Conservation (phyloP, 768 basidiomycete genomes). For the Guyanaporus albipodus region DNA sequence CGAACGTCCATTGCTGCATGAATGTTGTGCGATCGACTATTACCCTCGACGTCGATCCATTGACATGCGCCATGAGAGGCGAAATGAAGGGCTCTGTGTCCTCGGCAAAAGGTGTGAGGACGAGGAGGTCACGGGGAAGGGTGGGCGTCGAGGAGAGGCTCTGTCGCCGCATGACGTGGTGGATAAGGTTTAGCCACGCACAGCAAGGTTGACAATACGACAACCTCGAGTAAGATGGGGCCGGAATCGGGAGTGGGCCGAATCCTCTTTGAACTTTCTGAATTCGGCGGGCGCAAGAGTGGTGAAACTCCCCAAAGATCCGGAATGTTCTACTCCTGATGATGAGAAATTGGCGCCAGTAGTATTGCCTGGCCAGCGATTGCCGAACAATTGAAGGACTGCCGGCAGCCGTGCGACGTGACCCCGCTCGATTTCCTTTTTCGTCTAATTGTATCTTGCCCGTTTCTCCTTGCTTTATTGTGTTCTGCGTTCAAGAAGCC, state of each 20-base stretch:
- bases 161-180: neutral
- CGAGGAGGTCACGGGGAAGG: neutral
- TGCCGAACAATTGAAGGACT: constrained; percentile 30
- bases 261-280: constrained; percentile 30
- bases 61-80: constrained; percentile 4
- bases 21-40: constrained; percentile 6
- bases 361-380: constrained; percentile 14
- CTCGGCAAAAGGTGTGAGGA: neutral
- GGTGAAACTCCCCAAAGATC: too few relatives aligned
- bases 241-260: constrained; percentile 17
- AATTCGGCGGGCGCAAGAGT: constrained; percentile 26
- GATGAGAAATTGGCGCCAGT: constrained; percentile 16
- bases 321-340: too few relatives aligned
- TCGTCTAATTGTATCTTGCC: constrained; percentile 35
- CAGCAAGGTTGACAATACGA: constrained; percentile 15
- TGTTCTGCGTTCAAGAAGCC: constrained; percentile 29
- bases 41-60: constrained; percentile 16
- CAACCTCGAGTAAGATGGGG: constrained; percentile 6
- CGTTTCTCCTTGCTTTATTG: constrained; percentile 34
- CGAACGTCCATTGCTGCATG: neutral
- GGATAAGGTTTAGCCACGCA: constrained; percentile 24
- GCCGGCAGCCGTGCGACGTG: constrained; percentile 25
- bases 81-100: constrained; percentile 7
- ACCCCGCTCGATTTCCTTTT: constrained; percentile 29
- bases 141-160: too few relatives aligned